Percentiles rank a stretch among this genome's conserved stretches.
phyloP scores from a whole-genome alignment of 1,139 yeast species.

The Lodderomyces theae region DNA sequence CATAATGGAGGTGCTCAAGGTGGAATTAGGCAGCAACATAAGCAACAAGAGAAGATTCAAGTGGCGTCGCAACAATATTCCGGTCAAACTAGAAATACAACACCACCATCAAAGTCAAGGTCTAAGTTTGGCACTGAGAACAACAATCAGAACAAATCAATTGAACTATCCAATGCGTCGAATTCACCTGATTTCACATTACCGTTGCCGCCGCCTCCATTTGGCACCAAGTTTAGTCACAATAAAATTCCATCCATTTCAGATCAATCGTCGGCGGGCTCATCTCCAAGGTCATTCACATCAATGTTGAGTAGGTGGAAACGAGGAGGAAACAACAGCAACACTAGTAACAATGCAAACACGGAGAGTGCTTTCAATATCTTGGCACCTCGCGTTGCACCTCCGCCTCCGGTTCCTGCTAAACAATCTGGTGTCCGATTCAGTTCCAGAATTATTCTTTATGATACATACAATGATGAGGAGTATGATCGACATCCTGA shows the following conservation, averaged over 20 bases:
- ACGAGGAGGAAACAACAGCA: slow-evolving; percentile 3
- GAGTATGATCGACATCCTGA: slow-evolving; percentile 96
- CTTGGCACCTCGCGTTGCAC: slow-evolving; percentile 10
- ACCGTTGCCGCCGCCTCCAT: slow-evolving; percentile 16
- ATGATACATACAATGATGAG: slow-evolving; percentile 78
- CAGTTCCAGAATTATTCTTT: slow-evolving; percentile 78
- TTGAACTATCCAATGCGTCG: not conserved
- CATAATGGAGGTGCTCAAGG: slow-evolving; percentile 1
- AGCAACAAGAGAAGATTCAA: too few relatives aligned
- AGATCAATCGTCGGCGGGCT: slow-evolving; percentile 19
- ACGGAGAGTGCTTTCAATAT: not conserved
- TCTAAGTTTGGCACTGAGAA: slow-evolving; percentile 6
- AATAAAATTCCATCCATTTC: slow-evolving; percentile 26
- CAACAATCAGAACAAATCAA: not conserved
- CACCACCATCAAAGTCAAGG: slow-evolving; percentile 7
- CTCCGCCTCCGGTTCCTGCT: slow-evolving; percentile 10
- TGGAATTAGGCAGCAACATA: not conserved
- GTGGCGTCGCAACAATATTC: too few relatives aligned
- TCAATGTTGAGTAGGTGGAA: slow-evolving; percentile 30
- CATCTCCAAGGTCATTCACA: slow-evolving; percentile 34
- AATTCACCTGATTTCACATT: slow-evolving; percentile 4
- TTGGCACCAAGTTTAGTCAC: slow-evolving; percentile 25
- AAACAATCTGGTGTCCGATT: slow-evolving; percentile 54
- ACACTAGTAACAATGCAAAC: slow-evolving; percentile 3
- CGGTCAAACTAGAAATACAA: not conserved